Conservation (phyloP, 1,284 basidiomycete species). For the Cryptococcus sp. region DNA sequence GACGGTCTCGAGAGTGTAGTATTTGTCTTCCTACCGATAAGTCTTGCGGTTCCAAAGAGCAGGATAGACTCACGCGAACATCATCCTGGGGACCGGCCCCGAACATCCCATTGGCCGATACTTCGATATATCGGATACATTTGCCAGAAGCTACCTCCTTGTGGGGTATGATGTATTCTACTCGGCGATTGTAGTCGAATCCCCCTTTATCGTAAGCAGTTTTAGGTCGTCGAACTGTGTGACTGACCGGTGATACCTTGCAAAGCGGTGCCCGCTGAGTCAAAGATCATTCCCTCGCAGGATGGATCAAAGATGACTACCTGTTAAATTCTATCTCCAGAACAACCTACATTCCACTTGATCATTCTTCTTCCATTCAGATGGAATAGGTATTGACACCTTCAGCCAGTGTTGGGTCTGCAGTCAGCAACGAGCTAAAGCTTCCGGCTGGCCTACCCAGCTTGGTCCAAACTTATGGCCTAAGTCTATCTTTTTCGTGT, state of each 20-base stretch:
- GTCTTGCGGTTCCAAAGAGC: not conserved
- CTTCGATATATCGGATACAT: constrained; percentile 74
- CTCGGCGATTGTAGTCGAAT: constrained; percentile 60
- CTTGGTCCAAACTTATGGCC: not conserved
- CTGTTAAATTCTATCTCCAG: not conserved
- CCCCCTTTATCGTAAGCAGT: constrained; percentile 2
- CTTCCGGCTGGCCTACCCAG: constrained; percentile 30
- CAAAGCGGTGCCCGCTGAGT: not conserved
- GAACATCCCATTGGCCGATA: constrained; percentile 80
- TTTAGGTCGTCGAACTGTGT: constrained; percentile 62
- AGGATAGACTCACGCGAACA: not conserved
- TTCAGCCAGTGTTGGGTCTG: constrained; percentile 84
- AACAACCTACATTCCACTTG: constrained; percentile 41
- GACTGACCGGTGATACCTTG: constrained; percentile 3
- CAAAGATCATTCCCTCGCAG: constrained; percentile 62
- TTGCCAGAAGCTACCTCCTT: constrained; percentile 59
- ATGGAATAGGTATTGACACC: constrained; percentile 54
- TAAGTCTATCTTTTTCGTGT: not conserved
- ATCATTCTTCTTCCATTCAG: constrained; percentile 56
- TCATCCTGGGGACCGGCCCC: constrained; percentile 49
- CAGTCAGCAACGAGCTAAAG: not conserved
- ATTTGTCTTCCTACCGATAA: constrained; percentile 1
- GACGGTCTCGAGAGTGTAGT: constrained; percentile 55
- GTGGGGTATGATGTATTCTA: constrained; percentile 79
- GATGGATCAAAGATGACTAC: constrained; percentile 5